Evolutionary conservation across 179 eudicot genomes (phyloP).

Genomic region (Spinacia oleracea): DNA sequence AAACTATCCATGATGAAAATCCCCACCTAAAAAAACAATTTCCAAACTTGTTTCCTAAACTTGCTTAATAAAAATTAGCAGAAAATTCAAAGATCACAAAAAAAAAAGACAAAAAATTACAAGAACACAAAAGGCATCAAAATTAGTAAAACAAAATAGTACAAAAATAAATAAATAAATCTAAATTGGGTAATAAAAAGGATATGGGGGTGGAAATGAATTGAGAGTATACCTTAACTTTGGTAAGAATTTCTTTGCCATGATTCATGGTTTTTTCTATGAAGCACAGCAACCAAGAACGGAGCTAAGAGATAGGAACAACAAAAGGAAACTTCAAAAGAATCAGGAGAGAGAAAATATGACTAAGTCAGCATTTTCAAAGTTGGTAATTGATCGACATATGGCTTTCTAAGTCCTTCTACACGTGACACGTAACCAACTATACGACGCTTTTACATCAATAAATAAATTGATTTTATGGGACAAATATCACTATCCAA

Average conservation of each 20-base stretch:
- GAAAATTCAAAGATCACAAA: background rate
- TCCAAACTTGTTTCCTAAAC: constrained; percentile 24
- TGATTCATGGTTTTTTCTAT: constrained; percentile 30
- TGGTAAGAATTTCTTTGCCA: constrained; percentile 43
- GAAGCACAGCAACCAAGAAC: background rate
- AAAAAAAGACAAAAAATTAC: background rate
- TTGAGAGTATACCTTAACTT: constrained; percentile 28
- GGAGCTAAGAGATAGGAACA: constrained; percentile 14
- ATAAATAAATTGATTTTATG: background rate
- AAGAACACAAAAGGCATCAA: background rate
- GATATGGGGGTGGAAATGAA: background rate
- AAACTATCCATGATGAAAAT: constrained; percentile 31
- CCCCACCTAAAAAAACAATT: constrained; percentile 19
- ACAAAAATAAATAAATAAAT: background rate
- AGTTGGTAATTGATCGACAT: constrained; percentile 9
- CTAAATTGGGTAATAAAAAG: background rate
- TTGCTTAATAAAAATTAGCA: constrained; percentile 2
- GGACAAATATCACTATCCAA: background rate
- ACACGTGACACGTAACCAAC: constrained; percentile 13
- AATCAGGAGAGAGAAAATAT: background rate
- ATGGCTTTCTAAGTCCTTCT: background rate
- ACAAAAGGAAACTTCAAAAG: too few relatives aligned
- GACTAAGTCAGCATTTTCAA: background rate
- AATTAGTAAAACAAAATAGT: background rate
- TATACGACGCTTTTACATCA: too few relatives aligned